phyloP scores from a whole-genome alignment of 2,329 filamentous ascomycete genomes.

The Aureobasidium leucospermi region DNA sequence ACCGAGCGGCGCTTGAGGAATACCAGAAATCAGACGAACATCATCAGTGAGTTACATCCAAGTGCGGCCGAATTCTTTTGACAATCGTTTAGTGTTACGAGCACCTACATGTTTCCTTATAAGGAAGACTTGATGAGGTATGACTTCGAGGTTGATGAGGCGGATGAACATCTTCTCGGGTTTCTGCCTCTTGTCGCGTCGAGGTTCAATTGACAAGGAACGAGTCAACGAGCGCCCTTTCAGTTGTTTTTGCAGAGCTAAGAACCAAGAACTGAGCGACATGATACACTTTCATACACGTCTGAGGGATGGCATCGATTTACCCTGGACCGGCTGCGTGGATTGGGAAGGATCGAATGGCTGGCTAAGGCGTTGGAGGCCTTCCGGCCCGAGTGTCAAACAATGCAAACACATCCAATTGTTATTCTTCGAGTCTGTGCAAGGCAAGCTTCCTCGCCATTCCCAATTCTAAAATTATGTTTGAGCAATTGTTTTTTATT shows the following conservation, averaged over 20 bases:
- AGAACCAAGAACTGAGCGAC: no score
- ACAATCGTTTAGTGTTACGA: constrained; percentile 39
- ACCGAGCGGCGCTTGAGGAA: constrained; percentile 38
- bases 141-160: constrained; percentile 45
- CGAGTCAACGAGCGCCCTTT: no score
- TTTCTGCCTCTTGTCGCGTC: not conserved
- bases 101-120: constrained; percentile 45
- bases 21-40: constrained; percentile 50
- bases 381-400: no score
- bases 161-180: constrained; percentile 26
- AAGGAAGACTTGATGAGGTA: constrained; percentile 48
- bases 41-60: constrained; percentile 31
- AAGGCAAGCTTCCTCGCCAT: no score
- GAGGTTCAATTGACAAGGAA: not conserved
- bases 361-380: not conserved
- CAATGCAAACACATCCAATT: no score
- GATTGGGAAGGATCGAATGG: not conserved
- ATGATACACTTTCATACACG: no score
- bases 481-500: no score
- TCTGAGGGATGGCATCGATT: no score
- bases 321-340: no score
- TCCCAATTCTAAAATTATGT: no score
- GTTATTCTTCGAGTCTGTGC: no score
- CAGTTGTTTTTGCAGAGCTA: no score
- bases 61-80: not conserved